phyloP scores from a whole-genome alignment of 2,329 filamentous ascomycete species.

The Fusarium camptoceras region DNA sequence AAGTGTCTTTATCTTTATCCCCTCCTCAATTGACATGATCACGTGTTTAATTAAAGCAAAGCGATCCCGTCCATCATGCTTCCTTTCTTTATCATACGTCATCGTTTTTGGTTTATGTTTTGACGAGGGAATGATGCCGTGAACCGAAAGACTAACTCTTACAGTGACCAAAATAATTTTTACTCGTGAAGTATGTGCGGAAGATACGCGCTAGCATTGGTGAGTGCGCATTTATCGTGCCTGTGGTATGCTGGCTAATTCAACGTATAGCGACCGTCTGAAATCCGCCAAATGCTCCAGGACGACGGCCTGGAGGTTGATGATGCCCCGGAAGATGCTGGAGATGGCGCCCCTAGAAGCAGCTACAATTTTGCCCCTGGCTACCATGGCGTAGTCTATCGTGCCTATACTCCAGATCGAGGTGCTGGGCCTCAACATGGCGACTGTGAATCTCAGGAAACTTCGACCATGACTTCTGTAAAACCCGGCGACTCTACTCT shows the following conservation, averaged over 20 bases:
- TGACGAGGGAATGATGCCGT: slow-evolving; percentile 3
- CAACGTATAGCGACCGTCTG: slow-evolving; percentile 73
- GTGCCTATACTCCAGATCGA: slow-evolving; percentile 75
- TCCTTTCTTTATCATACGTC: slow-evolving; percentile 12
- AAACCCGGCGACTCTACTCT: slow-evolving; percentile 52
- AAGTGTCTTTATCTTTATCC: not conserved
- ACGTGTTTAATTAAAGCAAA: not conserved
- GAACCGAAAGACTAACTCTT: not conserved
- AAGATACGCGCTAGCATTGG: slow-evolving; percentile 52
- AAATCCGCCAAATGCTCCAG: slow-evolving; percentile 78
- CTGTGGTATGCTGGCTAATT: not conserved
- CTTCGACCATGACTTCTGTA: not conserved
- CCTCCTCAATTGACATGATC: not conserved
- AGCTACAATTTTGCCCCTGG: slow-evolving; percentile 95
- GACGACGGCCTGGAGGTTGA: slow-evolving; percentile 79
- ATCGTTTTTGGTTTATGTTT: not conserved
- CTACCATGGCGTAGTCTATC: slow-evolving; percentile 85
- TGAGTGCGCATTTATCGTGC: slow-evolving; percentile 27
- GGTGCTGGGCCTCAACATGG: slow-evolving; percentile 60
- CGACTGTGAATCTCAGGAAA: slow-evolving; percentile 2
- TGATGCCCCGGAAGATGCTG: slow-evolving; percentile 78
- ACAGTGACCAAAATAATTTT: not conserved
- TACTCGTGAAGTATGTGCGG: slow-evolving; percentile 50
- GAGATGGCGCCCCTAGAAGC: slow-evolving; percentile 70
- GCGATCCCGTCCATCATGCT: slow-evolving; percentile 3